Evolutionary conservation across 2,329 filamentous ascomycete genomes (phyloP), one percentile per base, ranked within the genome.

Genomic region (Sarocladium oryzae): DNA sequence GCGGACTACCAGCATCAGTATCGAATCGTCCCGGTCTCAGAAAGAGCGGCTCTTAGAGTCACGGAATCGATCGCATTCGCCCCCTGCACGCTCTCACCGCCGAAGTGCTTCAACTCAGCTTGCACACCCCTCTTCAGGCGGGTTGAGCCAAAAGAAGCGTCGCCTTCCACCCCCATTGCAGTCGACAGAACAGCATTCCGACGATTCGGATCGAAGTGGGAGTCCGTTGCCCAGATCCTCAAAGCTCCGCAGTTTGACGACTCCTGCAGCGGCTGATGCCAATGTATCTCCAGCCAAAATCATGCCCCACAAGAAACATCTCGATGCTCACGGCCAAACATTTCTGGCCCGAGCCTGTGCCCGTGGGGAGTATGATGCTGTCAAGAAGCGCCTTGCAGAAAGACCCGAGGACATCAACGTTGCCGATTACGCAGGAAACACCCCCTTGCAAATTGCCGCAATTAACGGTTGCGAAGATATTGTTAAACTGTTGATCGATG

Each of bases 361-460:
- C 33, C 84, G 85, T 58, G 89, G 90, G 49, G 89, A 95, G 62
- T 79, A 93, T 51, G 88, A 92, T 2, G 75, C 76, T 9, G 90
- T 89, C 15, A 91, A 88, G 64, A 78, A 81, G 58, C 81, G 88
- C 56, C 78, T 90, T 28, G 74, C 79, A 8, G 88, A 95, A 63
- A 81, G 90, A 18, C 90, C 89, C 0, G 88, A 95, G 55, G 90
- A 97, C 66, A 69, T 97, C 51, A 88, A 99, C 59, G 80, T 91
- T 53, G 83, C 88, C 21, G 93, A 99, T 63, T 95, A 96, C 64
- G 93, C 93, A 13, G 89, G 89, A n/a, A 97, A 97, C 61, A 95
- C 92, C 1, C 93, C 93, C 21, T 75, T 99, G 30, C 93, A 99
- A 66, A 93, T 96, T 57, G 92, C 93, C 30, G 84, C 91, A 28